These are phyloP conservation scores for Aspergillus nanangensis DNA, from an alignment of 495 filamentous ascomycete species.

Conservation along the genomic window DNA sequence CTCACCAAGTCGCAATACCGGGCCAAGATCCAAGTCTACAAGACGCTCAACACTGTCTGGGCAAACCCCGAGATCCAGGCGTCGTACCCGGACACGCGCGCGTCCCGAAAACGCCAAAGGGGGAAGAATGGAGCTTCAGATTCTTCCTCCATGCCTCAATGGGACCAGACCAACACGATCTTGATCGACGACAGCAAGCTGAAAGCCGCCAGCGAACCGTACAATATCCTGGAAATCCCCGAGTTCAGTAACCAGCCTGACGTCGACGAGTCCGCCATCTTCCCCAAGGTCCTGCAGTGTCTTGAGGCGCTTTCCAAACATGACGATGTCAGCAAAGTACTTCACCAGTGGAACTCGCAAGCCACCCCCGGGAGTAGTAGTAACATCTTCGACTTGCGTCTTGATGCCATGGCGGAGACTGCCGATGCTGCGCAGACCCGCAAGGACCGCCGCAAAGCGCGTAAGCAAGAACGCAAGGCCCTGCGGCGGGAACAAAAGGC, in stretches of 20 bases:
- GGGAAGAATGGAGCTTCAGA: not conserved
- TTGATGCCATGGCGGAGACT: too few species aligned
- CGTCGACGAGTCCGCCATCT: constrained; percentile 27
- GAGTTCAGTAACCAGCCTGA: constrained; percentile 53
- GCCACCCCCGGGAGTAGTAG: not conserved
- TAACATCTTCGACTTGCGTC: constrained; percentile 23
- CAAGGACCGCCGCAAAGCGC: constrained; percentile 11
- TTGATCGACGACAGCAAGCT: constrained; percentile 78
- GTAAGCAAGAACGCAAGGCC: constrained; percentile 10
- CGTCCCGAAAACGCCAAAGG: not conserved
- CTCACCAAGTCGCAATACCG: constrained; percentile 60
- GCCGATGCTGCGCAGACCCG: constrained; percentile 8
- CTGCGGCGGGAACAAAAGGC: not conserved
- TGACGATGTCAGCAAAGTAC: constrained; percentile 38
- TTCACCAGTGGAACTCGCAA: constrained; percentile 23
- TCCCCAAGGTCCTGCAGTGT: constrained; percentile 25
- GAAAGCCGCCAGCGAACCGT: constrained; percentile 79
- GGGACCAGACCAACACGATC: constrained; percentile 83
- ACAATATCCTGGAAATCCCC: constrained; percentile 74
- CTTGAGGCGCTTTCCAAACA: constrained; percentile 29
- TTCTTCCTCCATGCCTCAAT: constrained; percentile 26
- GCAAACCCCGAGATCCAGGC: constrained; percentile 43
- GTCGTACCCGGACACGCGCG: constrained; percentile 35
- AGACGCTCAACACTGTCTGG: constrained; percentile 74
- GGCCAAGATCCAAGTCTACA: constrained; percentile 80